Conservation (phyloP, 1,284 basidiomycete species). For the Microbotryomycetes sp. region DNA sequence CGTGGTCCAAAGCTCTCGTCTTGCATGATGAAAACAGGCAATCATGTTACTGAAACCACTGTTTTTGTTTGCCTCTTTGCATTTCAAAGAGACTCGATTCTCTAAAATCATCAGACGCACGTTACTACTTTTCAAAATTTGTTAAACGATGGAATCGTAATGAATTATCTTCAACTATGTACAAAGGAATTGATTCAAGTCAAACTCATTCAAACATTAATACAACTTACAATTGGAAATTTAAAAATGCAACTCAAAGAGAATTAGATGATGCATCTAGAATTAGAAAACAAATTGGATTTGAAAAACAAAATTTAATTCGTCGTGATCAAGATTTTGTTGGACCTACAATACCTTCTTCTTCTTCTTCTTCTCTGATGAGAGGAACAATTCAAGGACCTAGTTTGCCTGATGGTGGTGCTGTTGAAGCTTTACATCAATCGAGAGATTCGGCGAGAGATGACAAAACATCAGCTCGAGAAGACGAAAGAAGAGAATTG, state of each 20-base stretch:
- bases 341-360: background rate
- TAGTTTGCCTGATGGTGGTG: slow-evolving; percentile 11
- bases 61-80: background rate
- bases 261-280: slow-evolving; percentile 30
- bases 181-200: slow-evolving; percentile 25
- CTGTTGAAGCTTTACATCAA: slow-evolving; percentile 5
- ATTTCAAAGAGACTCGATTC: slow-evolving; percentile 18
- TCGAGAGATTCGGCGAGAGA: slow-evolving; percentile 19
- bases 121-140: slow-evolving; percentile 2
- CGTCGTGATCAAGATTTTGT: background rate
- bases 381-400: slow-evolving; percentile 9
- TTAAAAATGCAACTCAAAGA: slow-evolving; percentile 25
- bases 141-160: slow-evolving; percentile 22
- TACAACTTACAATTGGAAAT: slow-evolving; percentile 25
- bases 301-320: background rate
- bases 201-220: slow-evolving; percentile 22
- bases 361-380: too few relatives aligned
- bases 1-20: too few relatives aligned
- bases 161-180: slow-evolving; percentile 19
- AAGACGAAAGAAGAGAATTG: background rate
- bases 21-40: too few relatives aligned
- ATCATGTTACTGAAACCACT: too few relatives aligned
- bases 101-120: slow-evolving; percentile 20
- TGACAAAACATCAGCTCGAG: background rate
- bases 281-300: slow-evolving; percentile 26